Percentiles rank a stretch among this genome's conserved stretches.
These are phyloP conservation scores for Aspergillus transmontanensis DNA, from an alignment of 2,329 filamentous ascomycete genomes.

Conservation along the genomic window DNA sequence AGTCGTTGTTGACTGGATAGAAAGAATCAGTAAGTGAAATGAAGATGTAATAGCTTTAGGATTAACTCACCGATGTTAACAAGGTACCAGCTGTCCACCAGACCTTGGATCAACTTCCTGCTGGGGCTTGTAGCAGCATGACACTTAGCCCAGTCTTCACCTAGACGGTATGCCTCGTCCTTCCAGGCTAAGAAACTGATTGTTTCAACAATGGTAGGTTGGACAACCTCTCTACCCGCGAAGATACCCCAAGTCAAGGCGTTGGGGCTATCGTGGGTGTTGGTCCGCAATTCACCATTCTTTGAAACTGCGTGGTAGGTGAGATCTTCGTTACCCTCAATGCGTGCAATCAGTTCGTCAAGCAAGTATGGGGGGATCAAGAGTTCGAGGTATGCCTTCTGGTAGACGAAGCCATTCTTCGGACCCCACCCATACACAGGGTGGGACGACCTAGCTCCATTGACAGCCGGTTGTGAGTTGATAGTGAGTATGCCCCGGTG, in stretches of 20 bases:
- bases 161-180: conserved; percentile 92
- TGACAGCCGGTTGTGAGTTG: conserved; percentile 95
- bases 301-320: conserved; percentile 95
- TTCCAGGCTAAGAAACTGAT: conserved; percentile 98
- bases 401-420: conserved; percentile 93
- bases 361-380: conserved; percentile 81
- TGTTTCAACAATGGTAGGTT: conserved; percentile 98
- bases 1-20: conserved; percentile 86
- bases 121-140: conserved; percentile 76
- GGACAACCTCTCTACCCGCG: conserved; percentile 98
- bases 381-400: conserved; percentile 95
- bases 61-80: conserved; percentile 81
- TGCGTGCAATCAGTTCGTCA: conserved; percentile 72
- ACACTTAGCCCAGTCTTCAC: conserved; percentile 91
- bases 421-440: conserved; percentile 93
- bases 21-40: conserved; percentile 25
- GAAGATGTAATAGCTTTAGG: not conserved
- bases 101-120: conserved; percentile 73
- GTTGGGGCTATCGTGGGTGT: conserved; percentile 83
- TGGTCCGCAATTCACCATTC: conserved; percentile 77
- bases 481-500: conserved; percentile 85
- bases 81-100: conserved; percentile 91
- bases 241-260: conserved; percentile 99
- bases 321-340: conserved; percentile 76
- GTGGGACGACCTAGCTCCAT: conserved; percentile 85